phyloP scores from a whole-genome alignment of 768 basidiomycete species.

The Termitomyces sp. region DNA sequence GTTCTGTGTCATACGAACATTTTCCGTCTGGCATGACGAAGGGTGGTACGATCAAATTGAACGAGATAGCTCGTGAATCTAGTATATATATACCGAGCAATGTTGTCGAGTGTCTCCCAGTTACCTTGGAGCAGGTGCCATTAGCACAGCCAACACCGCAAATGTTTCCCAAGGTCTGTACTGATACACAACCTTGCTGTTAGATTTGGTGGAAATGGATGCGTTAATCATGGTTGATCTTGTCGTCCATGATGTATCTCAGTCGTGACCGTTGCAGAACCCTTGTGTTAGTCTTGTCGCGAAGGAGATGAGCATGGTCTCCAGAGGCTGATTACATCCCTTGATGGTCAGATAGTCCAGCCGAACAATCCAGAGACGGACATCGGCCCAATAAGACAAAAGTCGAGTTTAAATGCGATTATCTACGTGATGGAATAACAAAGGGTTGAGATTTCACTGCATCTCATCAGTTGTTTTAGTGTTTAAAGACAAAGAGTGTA shows the following conservation, averaged over 20 bases:
- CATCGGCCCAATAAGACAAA: neutral
- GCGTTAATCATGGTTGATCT: conserved; percentile 1
- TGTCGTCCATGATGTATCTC: conserved; percentile 13
- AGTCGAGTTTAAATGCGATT: neutral
- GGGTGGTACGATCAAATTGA: neutral
- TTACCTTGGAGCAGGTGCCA: conserved; percentile 2
- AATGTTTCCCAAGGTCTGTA: neutral
- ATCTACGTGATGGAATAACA: neutral
- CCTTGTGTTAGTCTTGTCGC: conserved; percentile 2
- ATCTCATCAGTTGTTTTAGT: conserved; percentile 61
- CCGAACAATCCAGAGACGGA: no score
- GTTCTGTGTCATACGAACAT: conserved; percentile 22
- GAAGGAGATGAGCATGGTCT: neutral
- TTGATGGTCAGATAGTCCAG: neutral
- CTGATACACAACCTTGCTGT: neutral
- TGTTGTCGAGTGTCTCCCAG: conserved; percentile 5
- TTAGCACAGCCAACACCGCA: conserved; percentile 13
- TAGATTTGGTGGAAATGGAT: neutral
- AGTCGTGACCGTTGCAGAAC: conserved; percentile 6
- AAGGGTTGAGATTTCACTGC: neutral
- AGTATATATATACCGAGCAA: conserved; percentile 12
- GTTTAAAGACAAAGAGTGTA: conserved; percentile 74
- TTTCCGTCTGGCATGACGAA: conserved; percentile 23
- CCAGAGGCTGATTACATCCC: neutral
- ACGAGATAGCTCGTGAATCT: neutral